Evolutionary conservation across 2,329 filamentous ascomycete species (phyloP).

Genomic region (Nemania bipapillata): DNA sequence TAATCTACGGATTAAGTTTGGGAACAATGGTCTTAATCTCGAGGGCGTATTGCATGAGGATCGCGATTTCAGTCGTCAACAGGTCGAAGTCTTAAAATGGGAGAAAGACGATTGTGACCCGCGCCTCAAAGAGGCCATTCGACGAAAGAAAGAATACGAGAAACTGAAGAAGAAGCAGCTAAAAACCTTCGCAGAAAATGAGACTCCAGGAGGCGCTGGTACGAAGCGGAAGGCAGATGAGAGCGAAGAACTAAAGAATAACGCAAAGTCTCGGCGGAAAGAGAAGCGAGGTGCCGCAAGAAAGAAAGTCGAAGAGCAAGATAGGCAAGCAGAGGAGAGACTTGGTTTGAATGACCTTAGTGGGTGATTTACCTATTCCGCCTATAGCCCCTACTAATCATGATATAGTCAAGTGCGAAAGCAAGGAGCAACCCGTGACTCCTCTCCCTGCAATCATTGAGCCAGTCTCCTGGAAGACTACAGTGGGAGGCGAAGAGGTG

Average conservation of each 20-base stretch:
- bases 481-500: conserved; percentile 54
- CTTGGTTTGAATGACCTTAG: conserved; percentile 52
- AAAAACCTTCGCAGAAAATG: conserved; percentile 37
- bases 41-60: conserved; percentile 80
- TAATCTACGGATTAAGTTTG: conserved; percentile 77
- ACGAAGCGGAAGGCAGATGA: conserved; percentile 42
- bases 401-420: conserved; percentile 60
- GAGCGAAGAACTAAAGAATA: conserved; percentile 35
- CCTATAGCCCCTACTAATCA: conserved; percentile 36
- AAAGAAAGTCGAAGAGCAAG: conserved; percentile 46
- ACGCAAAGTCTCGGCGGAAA: conserved; percentile 46
- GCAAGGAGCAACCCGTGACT: conserved; percentile 52
- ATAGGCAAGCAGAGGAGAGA: conserved; percentile 46
- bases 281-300: conserved; percentile 45
- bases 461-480: conserved; percentile 56
- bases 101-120: conserved; percentile 58
- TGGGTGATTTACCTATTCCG: conserved; percentile 6
- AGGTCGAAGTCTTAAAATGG: conserved; percentile 64
- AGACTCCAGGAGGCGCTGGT: conserved; percentile 16
- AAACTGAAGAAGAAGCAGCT: conserved; percentile 50
- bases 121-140: conserved; percentile 67
- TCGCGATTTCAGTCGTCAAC: conserved; percentile 60
- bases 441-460: conserved; percentile 57
- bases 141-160: conserved; percentile 73
- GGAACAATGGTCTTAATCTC: conserved; percentile 64